These are phyloP conservation scores for Cucurbitaria berberidis DNA, from an alignment of 2,329 filamentous ascomycete genomes.

Conservation along the genomic window DNA sequence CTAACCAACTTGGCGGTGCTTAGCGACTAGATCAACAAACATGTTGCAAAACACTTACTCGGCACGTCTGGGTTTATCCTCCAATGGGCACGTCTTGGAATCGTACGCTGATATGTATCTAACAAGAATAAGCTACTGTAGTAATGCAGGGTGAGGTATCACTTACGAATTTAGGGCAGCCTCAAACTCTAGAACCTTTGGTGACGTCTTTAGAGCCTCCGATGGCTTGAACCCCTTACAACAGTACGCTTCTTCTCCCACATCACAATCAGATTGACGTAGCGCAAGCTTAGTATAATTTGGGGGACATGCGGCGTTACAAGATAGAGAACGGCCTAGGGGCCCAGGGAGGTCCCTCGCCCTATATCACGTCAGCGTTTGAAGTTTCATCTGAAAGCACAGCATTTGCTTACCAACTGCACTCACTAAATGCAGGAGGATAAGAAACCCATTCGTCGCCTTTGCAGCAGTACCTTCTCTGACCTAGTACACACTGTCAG, in stretches of 20 bases:
- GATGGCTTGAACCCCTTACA: constrained; percentile 1
- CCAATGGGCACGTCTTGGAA: background rate
- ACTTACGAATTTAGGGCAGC: background rate
- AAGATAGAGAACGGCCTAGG: background rate
- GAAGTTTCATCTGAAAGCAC: background rate
- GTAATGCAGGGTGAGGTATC: no score
- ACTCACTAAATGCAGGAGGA: background rate
- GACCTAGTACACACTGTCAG: background rate
- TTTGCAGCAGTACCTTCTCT: background rate
- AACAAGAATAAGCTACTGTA: background rate
- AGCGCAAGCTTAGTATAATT: constrained; percentile 1
- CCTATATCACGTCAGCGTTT: background rate
- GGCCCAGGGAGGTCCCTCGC: background rate
- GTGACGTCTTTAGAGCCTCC: background rate
- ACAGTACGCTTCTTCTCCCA: constrained; percentile 2
- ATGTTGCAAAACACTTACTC: background rate
- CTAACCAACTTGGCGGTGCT: background rate
- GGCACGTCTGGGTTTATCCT: background rate
- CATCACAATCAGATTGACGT: background rate
- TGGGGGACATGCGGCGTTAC: constrained; percentile 2
- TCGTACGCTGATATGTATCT: background rate
- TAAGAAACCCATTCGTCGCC: background rate
- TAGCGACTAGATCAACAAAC: background rate
- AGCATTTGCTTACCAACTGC: background rate
- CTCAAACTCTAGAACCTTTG: background rate